These are phyloP conservation scores for Arachis hypogaea DNA, from an alignment of 306 rosid species.

Conservation along the genomic window DNA sequence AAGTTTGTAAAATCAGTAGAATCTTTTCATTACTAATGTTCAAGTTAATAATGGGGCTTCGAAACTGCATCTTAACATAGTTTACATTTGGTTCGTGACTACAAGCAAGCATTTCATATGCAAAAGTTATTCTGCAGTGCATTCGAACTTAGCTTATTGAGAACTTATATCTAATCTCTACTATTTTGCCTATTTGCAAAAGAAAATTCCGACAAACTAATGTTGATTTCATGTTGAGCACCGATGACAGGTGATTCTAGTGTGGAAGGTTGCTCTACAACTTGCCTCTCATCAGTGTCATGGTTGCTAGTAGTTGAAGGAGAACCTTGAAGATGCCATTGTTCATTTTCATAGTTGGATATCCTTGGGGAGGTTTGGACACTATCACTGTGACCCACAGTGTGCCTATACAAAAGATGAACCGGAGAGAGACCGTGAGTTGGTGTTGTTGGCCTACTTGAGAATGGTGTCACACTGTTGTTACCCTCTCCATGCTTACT, in stretches of 20 bases:
- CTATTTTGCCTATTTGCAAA: conserved; percentile 38
- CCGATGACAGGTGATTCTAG: conserved; percentile 27
- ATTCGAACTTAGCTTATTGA: background rate
- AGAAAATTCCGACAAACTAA: conserved; percentile 45
- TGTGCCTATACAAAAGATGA: conserved; percentile 56
- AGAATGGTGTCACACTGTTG: conserved; percentile 47
- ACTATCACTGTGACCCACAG: conserved; percentile 38
- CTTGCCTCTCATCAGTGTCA: background rate
- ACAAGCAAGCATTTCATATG: background rate
- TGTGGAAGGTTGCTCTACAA: conserved; percentile 40
- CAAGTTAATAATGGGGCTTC: too few relatives aligned
- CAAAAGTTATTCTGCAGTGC: background rate
- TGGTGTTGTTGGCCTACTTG: conserved; percentile 67
- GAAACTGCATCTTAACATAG: too few relatives aligned
- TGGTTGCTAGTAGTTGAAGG: conserved; percentile 41
- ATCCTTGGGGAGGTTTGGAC: conserved; percentile 48
- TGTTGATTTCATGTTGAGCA: conserved; percentile 45
- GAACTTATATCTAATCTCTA: background rate
- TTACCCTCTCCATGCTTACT: conserved; percentile 44
- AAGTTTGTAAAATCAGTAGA: too few relatives aligned
- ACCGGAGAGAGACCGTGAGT: conserved; percentile 67
- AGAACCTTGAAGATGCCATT: conserved; percentile 49
- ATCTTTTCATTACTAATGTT: too few relatives aligned
- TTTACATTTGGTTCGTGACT: too few relatives aligned
- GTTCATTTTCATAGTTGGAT: conserved; percentile 47